Conservation (phyloP, 106 monocot genomes). For the Cymbidium sinense region DNA sequence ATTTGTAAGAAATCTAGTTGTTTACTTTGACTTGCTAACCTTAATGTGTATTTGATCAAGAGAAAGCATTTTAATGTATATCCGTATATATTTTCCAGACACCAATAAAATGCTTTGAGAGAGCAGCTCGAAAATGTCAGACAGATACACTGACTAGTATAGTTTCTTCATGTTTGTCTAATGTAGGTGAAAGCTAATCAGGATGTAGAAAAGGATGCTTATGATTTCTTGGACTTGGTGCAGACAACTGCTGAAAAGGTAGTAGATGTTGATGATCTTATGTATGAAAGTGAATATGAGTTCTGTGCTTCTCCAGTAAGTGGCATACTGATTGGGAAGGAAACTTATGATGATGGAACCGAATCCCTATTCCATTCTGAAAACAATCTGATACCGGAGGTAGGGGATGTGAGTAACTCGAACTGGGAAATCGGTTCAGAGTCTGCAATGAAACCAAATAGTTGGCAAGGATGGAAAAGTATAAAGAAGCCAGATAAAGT, state of each 20-base stretch:
- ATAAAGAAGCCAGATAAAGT: neutral
- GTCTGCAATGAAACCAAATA: constrained; percentile 6
- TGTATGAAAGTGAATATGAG: constrained; percentile 28
- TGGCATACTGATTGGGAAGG: constrained; percentile 27
- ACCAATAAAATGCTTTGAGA: constrained; percentile 91
- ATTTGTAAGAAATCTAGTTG: constrained; percentile 43
- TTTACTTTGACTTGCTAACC: neutral
- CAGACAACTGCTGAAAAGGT: constrained; percentile 31
- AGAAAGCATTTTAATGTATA: neutral
- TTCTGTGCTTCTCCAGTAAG: constrained; percentile 59
- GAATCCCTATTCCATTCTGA: constrained; percentile 2
- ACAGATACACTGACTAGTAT: constrained; percentile 64
- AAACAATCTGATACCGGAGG: constrained; percentile 11
- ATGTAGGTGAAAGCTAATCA: constrained; percentile 30
- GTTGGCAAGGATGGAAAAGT: constrained; percentile 36
- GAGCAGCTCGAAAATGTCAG: constrained; percentile 70
- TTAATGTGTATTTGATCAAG: neutral
- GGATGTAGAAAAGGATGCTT: constrained; percentile 53
- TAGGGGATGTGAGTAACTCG: constrained; percentile 6
- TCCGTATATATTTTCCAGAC: constrained; percentile 37
- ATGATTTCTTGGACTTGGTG: constrained; percentile 65
- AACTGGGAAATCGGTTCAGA: constrained; percentile 33
- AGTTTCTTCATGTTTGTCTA: constrained; percentile 53
- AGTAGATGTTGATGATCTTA: constrained; percentile 60
- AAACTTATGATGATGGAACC: constrained; percentile 41